Evolutionary conservation across 805 yeast genomes (phyloP).

Genomic region (Brettanomyces custersianus): DNA sequence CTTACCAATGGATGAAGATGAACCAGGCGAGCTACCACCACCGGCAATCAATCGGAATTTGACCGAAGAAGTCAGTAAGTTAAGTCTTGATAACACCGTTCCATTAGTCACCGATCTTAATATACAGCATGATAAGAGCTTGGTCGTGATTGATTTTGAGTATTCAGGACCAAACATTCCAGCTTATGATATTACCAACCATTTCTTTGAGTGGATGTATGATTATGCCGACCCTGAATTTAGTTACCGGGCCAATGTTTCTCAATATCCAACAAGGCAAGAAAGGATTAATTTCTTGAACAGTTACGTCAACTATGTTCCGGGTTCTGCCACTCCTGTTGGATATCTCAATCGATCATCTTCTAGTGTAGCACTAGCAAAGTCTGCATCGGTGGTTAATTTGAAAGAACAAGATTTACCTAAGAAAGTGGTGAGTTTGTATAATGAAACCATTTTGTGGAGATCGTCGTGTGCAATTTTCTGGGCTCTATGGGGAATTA

Average conservation of each 20-base stretch:
- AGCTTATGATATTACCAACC: conserved; percentile 87
- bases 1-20: conserved; percentile 17
- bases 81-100: conserved; percentile 14
- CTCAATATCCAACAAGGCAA: conserved; percentile 56
- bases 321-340: conserved; percentile 23
- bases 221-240: conserved; percentile 65
- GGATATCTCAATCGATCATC: conserved; percentile 14
- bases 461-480: conserved; percentile 67
- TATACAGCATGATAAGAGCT: conserved; percentile 42
- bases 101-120: conserved; percentile 24
- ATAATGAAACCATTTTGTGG: conserved; percentile 67
- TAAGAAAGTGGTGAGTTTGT: conserved; percentile 36
- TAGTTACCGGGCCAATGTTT: conserved; percentile 43
- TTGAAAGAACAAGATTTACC: conserved; percentile 27
- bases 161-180: conserved; percentile 88
- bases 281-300: conserved; percentile 65
- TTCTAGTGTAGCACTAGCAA: conserved; percentile 7
- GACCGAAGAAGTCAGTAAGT: conserved; percentile 9
- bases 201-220: conserved; percentile 95
- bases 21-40: background rate
- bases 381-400: conserved; percentile 26
- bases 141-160: conserved; percentile 94
- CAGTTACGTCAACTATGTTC: conserved; percentile 66
- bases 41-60: conserved; percentile 8
- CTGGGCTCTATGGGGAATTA: conserved; percentile 91